These are phyloP conservation scores for Volvox carteri DNA, from an alignment of 163 green algal species.

Conservation along the genomic window DNA sequence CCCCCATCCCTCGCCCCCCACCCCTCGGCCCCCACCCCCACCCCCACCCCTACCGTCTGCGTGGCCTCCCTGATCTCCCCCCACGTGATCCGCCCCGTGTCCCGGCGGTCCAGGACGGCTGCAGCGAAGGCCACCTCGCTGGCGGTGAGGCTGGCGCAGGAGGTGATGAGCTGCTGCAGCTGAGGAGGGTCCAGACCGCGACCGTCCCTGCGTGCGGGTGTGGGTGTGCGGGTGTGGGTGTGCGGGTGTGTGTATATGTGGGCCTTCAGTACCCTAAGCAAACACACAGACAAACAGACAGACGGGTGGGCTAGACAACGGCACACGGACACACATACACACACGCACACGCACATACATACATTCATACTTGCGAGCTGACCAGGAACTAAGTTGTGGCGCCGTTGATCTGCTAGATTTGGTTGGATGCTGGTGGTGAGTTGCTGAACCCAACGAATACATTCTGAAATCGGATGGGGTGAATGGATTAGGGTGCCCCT, in stretches of 20 bases:
- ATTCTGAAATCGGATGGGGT: too few species aligned
- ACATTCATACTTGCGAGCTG: too few species aligned
- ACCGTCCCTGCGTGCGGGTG: conserved; percentile 42
- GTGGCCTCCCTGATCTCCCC: conserved; percentile 30
- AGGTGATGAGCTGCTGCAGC: conserved; percentile 39
- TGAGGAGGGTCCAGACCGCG: conserved; percentile 27
- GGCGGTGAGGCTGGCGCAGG: conserved; percentile 4
- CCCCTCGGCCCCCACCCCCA: not conserved
- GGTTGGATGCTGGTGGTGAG: too few species aligned
- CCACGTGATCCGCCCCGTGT: conserved; percentile 27
- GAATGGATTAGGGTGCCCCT: too few species aligned
- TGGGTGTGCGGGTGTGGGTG: not conserved
- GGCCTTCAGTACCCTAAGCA: too few species aligned
- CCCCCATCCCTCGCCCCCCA: not conserved
- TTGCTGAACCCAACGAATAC: too few species aligned
- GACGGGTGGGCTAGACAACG: too few species aligned
- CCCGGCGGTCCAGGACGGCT: conserved; percentile 47
- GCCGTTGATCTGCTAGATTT: too few species aligned
- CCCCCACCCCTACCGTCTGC: conserved; percentile 15
- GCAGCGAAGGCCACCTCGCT: conserved; percentile 42
- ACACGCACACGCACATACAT: too few species aligned
- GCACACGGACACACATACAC: too few species aligned
- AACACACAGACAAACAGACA: too few species aligned
- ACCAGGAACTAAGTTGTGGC: too few species aligned
- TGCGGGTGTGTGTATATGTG: not conserved